Evolutionary conservation across 1,284 basidiomycete species (phyloP), one percentile per base, ranked within the genome.

Genomic region (Pyrrhoderma noxium): DNA sequence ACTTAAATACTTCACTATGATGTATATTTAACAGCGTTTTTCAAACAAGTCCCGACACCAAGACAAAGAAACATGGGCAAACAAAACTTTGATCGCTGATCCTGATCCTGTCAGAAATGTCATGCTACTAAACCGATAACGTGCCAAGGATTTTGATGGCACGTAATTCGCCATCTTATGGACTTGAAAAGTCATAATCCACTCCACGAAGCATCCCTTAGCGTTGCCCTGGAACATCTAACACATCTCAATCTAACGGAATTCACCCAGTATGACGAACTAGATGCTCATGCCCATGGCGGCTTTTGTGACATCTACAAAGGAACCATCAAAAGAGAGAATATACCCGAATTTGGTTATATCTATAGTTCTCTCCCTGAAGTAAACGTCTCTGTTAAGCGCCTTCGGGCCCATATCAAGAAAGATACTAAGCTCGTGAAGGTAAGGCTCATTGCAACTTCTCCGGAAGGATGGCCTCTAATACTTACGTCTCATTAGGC

Each of bases 331-430:
- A 47, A 27, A 22, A 27, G 16, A 9, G 16, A 16, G 19, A 18
- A 46, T 11, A 35, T 27, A 21, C 27, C 5, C 5, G 11, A 11
- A 5, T 31, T 31, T 31, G 11, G 38, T 7, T n/a, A 5, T 14
- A 8, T 22, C 38, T 22, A 7, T 40, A 14, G 14, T 5, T 4
- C n/a, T 18, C 14, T 16, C 7, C 16, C 16, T 5, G 5, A 7
- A 5, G 43, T 40, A 16, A 40, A 16, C 16, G 14, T 40, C 14
- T 5, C 38, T 4, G 14, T 40, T 40, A 40, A 40, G 41, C 48
- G 49, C 14, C 48, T 54, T 36, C 48, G 53, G 14, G 37, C 47
- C 2, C 45, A 47, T 38, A 25, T 50, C 9, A n/a, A 22, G 9
- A 36, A 34, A 1, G 43, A 50, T 3, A 18, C 4, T 2, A 35